These are phyloP conservation scores for Nitzschia inconspicua DNA, from an alignment of 108 stramenopile genomes.

Conservation along the genomic window DNA sequence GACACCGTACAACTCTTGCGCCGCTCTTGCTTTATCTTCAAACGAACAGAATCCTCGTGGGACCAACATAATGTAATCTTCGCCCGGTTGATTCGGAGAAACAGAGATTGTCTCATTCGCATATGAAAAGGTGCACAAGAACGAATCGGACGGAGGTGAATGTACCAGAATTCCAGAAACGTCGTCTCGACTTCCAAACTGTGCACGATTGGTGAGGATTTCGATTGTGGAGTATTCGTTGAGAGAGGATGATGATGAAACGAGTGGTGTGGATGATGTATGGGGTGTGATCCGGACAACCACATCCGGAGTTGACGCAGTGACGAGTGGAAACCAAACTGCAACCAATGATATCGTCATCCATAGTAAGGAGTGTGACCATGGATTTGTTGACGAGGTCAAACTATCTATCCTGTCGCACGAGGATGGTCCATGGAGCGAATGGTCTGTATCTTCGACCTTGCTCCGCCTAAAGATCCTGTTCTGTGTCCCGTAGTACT, in stretches of 20 bases:
- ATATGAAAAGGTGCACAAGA: background rate
- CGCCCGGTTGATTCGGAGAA: background rate
- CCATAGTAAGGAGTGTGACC: too few relatives aligned
- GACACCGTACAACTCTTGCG: constrained; percentile 59
- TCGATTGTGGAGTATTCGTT: background rate
- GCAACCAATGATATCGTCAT: too few relatives aligned
- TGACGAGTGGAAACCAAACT: too few relatives aligned
- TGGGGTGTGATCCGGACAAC: constrained; percentile 1
- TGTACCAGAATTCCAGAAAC: constrained; percentile 15
- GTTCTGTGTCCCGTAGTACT: too few relatives aligned
- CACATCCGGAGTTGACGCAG: background rate
- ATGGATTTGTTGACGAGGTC: too few relatives aligned
- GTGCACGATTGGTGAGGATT: constrained; percentile 19
- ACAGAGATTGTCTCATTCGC: background rate
- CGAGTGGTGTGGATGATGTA: background rate
- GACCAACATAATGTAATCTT: constrained; percentile 36
- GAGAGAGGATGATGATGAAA: background rate
- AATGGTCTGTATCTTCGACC: too few relatives aligned
- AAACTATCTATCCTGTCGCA: too few relatives aligned
- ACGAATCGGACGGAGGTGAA: constrained; percentile 7
- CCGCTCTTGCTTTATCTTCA: constrained; percentile 63
- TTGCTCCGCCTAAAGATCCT: too few relatives aligned
- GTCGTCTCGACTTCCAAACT: constrained; percentile 17
- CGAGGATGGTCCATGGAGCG: too few relatives aligned
- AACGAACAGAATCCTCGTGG: constrained; percentile 70